Evolutionary conservation across 106 monocot species (phyloP).

Genomic region (Ottelia alismoides): DNA sequence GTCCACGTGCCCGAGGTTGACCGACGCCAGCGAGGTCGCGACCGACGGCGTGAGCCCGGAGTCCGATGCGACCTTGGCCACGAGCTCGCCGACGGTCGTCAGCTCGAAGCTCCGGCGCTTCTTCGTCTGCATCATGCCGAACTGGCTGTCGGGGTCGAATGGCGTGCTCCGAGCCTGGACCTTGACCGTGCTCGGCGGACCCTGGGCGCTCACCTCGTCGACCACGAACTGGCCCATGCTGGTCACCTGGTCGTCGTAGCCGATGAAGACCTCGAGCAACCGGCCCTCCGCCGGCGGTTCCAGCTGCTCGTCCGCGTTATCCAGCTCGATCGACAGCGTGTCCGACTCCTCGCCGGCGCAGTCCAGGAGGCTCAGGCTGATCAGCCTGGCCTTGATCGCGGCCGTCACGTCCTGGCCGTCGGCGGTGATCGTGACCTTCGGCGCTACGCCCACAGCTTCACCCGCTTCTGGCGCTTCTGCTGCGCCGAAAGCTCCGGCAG

Average conservation of each 20-base stretch:
- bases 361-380: not conserved
- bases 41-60: not conserved
- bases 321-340: not conserved
- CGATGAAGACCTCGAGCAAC: not conserved
- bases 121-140: not conserved
- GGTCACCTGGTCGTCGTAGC: not conserved
- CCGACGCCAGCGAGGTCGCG: not conserved
- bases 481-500: too few species aligned
- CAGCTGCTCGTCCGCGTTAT: not conserved
- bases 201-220: not conserved
- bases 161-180: not conserved
- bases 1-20: not conserved
- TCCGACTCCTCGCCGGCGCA: not conserved
- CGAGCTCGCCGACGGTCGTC: not conserved
- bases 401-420: not conserved
- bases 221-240: not conserved
- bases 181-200: not conserved
- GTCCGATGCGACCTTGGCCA: not conserved
- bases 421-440: not conserved
- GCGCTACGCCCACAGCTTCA: too few species aligned
- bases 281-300: not conserved
- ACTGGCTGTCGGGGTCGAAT: too few species aligned
- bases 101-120: not conserved
- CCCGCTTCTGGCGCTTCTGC: too few species aligned
- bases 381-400: not conserved